Evolutionary conservation across 2,329 filamentous ascomycete genomes (phyloP).

Genomic region (Aureobasidium sp.): DNA sequence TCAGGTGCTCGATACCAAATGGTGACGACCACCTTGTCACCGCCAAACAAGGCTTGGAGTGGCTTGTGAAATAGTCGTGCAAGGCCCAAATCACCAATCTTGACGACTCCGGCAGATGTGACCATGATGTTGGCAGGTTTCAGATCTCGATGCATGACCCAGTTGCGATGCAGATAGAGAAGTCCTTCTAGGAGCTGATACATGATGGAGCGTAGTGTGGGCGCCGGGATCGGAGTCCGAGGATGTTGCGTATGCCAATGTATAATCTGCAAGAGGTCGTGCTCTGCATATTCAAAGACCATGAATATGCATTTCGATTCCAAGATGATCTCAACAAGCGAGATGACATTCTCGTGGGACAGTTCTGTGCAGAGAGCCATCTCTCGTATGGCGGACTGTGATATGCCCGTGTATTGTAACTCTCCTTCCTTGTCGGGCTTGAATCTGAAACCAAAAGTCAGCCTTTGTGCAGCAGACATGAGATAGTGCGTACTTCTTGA

Average conservation of each 20-base stretch:
- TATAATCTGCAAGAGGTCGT: constrained; percentile 95
- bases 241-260: constrained; percentile 92
- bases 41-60: constrained; percentile 80
- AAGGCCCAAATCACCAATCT: constrained; percentile 89
- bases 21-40: constrained; percentile 96
- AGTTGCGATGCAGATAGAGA: constrained; percentile 90
- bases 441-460: constrained; percentile 46
- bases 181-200: constrained; percentile 93
- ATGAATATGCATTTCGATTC: constrained; percentile 99
- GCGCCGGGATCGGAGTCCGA: constrained; percentile 77
- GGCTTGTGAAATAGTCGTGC: constrained; percentile 93
- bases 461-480: background rate
- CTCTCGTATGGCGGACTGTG: constrained; percentile 91
- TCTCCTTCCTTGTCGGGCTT: constrained; percentile 99
- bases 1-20: constrained; percentile 99
- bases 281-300: constrained; percentile 98
- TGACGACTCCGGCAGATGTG: constrained; percentile 79
- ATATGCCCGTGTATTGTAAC: constrained; percentile 94
- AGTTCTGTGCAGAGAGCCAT: constrained; percentile 96
- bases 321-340: constrained; percentile 87
- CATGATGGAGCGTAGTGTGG: constrained; percentile 87
- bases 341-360: constrained; percentile 80
- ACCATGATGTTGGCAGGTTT: constrained; percentile 99
- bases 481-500: constrained; percentile 69
- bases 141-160: constrained; percentile 93